Percentiles rank a stretch among this genome's conserved stretches.
Conservation (phyloP, 2,329 filamentous ascomycete species). For the Claviceps digitariae region DNA sequence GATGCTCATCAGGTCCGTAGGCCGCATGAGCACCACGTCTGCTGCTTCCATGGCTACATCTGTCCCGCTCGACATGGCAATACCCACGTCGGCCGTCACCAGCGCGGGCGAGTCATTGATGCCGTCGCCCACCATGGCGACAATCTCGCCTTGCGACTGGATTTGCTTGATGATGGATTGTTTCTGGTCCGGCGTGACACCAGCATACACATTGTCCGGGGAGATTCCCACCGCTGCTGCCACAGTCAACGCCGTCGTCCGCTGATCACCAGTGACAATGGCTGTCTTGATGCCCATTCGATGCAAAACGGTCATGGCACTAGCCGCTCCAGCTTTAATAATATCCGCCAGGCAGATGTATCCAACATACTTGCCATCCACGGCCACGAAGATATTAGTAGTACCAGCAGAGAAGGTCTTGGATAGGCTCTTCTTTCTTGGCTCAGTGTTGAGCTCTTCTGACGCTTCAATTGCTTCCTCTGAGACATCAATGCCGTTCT, state of each 20-base stretch:
- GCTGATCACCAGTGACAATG: conserved; percentile 89
- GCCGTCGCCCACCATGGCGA: conserved; percentile 96
- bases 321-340: conserved; percentile 75
- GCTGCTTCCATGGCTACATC: conserved; percentile 97
- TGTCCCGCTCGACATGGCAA: conserved; percentile 82
- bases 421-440: conserved; percentile 16
- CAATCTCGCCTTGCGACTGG: conserved; percentile 59
- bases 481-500: conserved; percentile 55
- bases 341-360: conserved; percentile 77
- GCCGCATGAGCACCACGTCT: conserved; percentile 89
- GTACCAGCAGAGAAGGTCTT: conserved; percentile 42
- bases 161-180: conserved; percentile 69
- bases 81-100: conserved; percentile 82
- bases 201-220: conserved; percentile 62
- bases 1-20: conserved; percentile 85
- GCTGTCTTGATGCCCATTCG: conserved; percentile 76
- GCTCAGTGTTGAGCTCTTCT: conserved; percentile 39
- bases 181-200: conserved; percentile 85
- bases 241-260: conserved; percentile 69
- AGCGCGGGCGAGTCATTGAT: conserved; percentile 97
- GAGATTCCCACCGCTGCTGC: conserved; percentile 73
- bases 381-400: conserved; percentile 83
- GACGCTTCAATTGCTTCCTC: conserved; percentile 49
- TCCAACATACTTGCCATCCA: conserved; percentile 70
- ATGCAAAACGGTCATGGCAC: conserved; percentile 67